phyloP scores from a whole-genome alignment of 2,329 filamentous ascomycete species.

The Trichoderma guizhouense region DNA sequence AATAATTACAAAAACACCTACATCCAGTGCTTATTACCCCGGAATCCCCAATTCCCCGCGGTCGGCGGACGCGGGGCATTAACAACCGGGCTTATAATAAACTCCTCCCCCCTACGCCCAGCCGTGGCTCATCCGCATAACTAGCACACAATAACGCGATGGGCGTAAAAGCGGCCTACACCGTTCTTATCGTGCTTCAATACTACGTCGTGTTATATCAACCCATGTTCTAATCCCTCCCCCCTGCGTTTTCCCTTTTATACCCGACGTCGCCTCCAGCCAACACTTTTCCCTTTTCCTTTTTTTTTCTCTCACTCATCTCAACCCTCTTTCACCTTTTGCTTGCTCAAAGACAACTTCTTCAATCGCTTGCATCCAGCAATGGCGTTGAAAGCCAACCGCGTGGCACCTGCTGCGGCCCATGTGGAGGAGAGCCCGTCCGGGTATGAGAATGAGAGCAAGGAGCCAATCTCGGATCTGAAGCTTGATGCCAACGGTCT shows the following conservation, averaged over 20 bases:
- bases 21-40: not conserved
- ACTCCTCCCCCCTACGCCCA: not conserved
- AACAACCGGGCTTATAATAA: not conserved
- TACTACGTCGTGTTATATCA: not conserved
- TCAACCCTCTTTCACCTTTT: not conserved
- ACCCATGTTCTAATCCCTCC: not conserved
- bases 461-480: not conserved
- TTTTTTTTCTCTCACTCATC: not conserved
- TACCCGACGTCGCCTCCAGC: not conserved
- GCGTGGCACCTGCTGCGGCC: not conserved
- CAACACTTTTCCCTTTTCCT: not conserved
- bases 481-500: constrained; percentile 4
- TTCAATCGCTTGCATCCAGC: not conserved
- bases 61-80: constrained; percentile 1
- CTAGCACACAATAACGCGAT: not conserved
- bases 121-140: not conserved
- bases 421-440: constrained; percentile 7
- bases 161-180: not conserved
- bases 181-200: not conserved
- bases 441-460: not conserved
- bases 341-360: not conserved
- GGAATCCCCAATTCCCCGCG: constrained; percentile 7
- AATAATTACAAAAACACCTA: not conserved
- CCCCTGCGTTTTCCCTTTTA: not conserved
- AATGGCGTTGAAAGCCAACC: constrained; percentile 3